phyloP scores from a whole-genome alignment of 371 early-diverging fungal species.

The Pancytospora philotis region DNA sequence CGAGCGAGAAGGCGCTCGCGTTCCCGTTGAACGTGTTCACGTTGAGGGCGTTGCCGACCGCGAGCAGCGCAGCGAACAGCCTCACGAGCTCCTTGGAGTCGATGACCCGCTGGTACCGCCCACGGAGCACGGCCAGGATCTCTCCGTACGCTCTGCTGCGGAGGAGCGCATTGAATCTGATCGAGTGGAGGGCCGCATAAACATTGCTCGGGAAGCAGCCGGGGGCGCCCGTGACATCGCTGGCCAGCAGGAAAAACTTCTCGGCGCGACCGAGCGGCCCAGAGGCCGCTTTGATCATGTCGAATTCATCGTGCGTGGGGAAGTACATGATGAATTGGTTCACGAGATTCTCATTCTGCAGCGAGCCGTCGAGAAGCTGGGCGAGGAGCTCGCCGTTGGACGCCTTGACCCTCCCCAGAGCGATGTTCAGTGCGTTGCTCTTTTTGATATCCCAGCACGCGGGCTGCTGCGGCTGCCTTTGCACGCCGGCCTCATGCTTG shows the following conservation, averaged over 20 bases:
- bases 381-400: conserved; percentile 24
- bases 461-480: neutral
- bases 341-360: conserved; percentile 43
- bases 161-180: conserved; percentile 19
- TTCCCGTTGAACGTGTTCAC: conserved; percentile 27
- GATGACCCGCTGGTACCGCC: conserved; percentile 8
- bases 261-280: conserved; percentile 26
- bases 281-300: neutral
- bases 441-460: conserved; percentile 36
- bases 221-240: conserved; percentile 4
- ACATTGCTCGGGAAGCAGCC: too few species aligned
- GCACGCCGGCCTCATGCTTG: conserved; percentile 4
- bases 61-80: conserved; percentile 25
- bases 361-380: conserved; percentile 17
- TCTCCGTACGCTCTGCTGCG: conserved; percentile 2
- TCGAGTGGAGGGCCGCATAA: conserved; percentile 6
- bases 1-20: conserved; percentile 40
- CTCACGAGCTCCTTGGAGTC: conserved; percentile 13
- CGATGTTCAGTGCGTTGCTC: conserved; percentile 48
- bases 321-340: conserved; percentile 49
- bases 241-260: conserved; percentile 38
- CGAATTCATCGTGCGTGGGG: conserved; percentile 42
- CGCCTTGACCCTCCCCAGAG: conserved; percentile 40
- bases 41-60: conserved; percentile 44
- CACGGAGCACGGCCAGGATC: neutral